phyloP scores from a whole-genome alignment of 2,329 filamentous ascomycete genomes.

The Westerdykella sp. region DNA sequence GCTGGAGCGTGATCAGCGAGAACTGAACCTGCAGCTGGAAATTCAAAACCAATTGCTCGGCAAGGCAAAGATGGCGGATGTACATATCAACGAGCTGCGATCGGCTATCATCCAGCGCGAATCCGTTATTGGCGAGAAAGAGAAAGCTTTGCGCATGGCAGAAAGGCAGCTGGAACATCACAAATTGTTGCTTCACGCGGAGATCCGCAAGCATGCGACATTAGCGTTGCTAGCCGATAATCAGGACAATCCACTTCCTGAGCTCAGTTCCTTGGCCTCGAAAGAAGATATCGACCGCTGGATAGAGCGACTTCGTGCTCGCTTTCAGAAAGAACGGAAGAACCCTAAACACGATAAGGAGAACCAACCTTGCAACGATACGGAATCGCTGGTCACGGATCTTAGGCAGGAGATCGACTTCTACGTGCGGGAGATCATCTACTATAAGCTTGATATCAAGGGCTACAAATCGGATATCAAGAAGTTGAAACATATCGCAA shows the following conservation, averaged over 20 bases:
- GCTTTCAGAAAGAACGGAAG: conserved; percentile 18
- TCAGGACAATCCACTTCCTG: conserved; percentile 23
- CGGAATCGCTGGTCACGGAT: conserved; percentile 16
- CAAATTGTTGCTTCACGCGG: conserved; percentile 36
- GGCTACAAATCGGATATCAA: conserved; percentile 41
- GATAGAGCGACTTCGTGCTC: conserved; percentile 28
- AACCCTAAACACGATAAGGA: background rate
- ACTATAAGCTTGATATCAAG: conserved; percentile 45
- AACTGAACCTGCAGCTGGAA: conserved; percentile 20
- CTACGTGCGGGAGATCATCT: conserved; percentile 44
- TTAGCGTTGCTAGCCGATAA: conserved; percentile 15
- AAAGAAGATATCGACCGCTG: conserved; percentile 33
- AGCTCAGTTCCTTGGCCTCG: conserved; percentile 21
- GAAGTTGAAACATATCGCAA: conserved; percentile 26
- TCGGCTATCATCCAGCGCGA: conserved; percentile 27
- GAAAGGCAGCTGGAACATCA: conserved; percentile 38
- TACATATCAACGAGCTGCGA: conserved; percentile 25
- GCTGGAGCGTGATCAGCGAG: conserved; percentile 19
- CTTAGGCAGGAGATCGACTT: conserved; percentile 39
- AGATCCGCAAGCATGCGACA: conserved; percentile 36
- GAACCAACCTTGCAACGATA: conserved; percentile 1
- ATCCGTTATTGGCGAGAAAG: conserved; percentile 27
- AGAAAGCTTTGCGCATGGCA: conserved; percentile 20
- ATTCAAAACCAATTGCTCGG: conserved; percentile 24
- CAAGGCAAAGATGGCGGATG: conserved; percentile 22